Evolutionary conservation across 163 green algal genomes (phyloP), one percentile per base, ranked within the genome.

Genomic region (Volvox carteri): DNA sequence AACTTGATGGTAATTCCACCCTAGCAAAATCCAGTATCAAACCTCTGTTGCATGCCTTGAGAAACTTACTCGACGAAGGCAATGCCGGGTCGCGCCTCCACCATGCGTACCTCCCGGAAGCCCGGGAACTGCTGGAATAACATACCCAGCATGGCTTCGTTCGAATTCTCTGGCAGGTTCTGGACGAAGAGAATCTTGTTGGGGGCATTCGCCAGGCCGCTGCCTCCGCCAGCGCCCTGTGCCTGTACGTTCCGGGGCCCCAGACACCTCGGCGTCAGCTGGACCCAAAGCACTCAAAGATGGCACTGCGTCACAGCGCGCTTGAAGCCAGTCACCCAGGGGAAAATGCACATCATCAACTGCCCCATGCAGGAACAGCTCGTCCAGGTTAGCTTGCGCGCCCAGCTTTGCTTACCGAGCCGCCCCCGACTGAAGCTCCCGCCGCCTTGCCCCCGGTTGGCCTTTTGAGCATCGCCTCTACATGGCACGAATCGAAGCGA

Each of bases 121-220:
- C 97, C 97, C 33, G 96, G 94, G 90, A 98, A 99, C 92, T 99
- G 97, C 90, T 98, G 91, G 94, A 99, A 99, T 0, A 99, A 95
- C 93, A 98, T 95, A n/a, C 90, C 79, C 4, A 99, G 92, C 97
- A 99, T 99, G 50, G 90, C 78, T 44, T 95, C 91, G 46, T 93
- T 99, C 52, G 95, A 97, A 19, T 92, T 94, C 76, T 96, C 92
- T 7, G 98, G 98, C 85, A 99, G 90, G 85, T 98, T 97, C 87
- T 99, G 94, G 50, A 99, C 94, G 88, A 99, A 99, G 67, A 99
- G 93, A 76, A 98, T 98, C 78, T 97, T 96, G 95, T 99, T 97
- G 83, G 98, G 98, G 25, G 86, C 54, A 23, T 48, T 84, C 25
- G 78, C 68, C 28, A 85, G 60, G 33, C 65, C 80, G 18, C 48